Evolutionary conservation across 1,284 basidiomycete genomes (phyloP), one percentile per base, ranked within the genome.

Genomic region (Ganoderma leucocontextum): DNA sequence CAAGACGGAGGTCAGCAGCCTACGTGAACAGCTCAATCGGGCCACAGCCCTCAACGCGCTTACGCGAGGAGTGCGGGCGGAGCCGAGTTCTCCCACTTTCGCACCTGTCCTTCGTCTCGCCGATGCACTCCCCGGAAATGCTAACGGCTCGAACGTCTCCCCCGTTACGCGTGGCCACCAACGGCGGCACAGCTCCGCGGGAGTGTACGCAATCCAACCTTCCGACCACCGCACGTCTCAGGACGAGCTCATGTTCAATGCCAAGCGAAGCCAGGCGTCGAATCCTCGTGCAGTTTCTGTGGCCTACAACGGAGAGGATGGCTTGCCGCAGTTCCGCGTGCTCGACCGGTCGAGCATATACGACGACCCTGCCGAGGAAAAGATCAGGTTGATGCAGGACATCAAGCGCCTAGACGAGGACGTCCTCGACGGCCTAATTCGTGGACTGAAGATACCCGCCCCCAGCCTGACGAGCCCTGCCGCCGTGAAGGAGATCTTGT

Each of bases 401-500:
- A 88, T 92, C 74, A 95, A 95, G 78, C 92, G 89, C 63, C 83
- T 99, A 65, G 98, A 99, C 76, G 95, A 98, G 78, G 98, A 99
- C 78, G 93, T 99, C 52, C 85, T 99, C 33, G 89, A 95, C 71
- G 96, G 96, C 25, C 87, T 99, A 52, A 91, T 99, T 76, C 90
- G 94, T 67, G 93, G 95, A 65, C 84, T 99, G 75, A 98, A 97
- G 85, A 97, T 99, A 66, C 96, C 97, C 19, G 89, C 92, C 22
- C 95, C 98, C 0, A 96, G 92, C 76, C 84, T 95, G 65, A 94
- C 94, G 66, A 98, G 95, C 77, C 95, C 96, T 1, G 95, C 96
- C 22, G 91, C 93, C 38, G 92, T 97, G 71, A 99, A 99, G 82
- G 98, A 99, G 81, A 97, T 99, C 65, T 86, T 99, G 53, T 99